Evolutionary conservation across 345 rosid genomes (phyloP).

Genomic region (Salix brachista): DNA sequence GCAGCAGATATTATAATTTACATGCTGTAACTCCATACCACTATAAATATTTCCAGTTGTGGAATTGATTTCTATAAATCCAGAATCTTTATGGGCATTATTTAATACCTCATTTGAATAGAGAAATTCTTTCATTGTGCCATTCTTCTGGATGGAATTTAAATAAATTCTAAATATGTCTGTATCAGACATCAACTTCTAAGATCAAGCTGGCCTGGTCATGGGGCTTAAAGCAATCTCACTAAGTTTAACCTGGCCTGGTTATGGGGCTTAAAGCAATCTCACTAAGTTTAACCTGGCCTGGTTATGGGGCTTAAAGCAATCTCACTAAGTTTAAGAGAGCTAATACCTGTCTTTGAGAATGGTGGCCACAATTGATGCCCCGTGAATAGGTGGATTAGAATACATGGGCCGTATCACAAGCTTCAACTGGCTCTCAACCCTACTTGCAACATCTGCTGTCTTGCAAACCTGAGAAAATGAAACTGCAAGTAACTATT

Average conservation of each 20-base stretch:
- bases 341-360: slow-evolving; percentile 18
- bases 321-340: not conserved
- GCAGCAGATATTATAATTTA: no score
- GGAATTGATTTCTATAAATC: not conserved
- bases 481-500: not conserved
- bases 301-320: not conserved
- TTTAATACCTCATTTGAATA: not conserved
- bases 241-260: not conserved
- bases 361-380: slow-evolving; percentile 45
- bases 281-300: not conserved
- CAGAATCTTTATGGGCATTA: not conserved
- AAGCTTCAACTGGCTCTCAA: slow-evolving; percentile 55
- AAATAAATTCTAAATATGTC: not conserved
- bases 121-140: not conserved
- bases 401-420: slow-evolving; percentile 58
- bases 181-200: not conserved
- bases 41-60: not conserved
- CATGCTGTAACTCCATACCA: not conserved
- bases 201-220: not conserved
- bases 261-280: not conserved
- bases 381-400: slow-evolving; percentile 59
- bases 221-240: not conserved
- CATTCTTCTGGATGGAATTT: not conserved
- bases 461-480: slow-evolving; percentile 42
- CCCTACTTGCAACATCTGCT: slow-evolving; percentile 40